These are phyloP conservation scores for Phytophthora boehmeriae DNA, from an alignment of 352 stramenopile genomes.

Conservation along the genomic window DNA sequence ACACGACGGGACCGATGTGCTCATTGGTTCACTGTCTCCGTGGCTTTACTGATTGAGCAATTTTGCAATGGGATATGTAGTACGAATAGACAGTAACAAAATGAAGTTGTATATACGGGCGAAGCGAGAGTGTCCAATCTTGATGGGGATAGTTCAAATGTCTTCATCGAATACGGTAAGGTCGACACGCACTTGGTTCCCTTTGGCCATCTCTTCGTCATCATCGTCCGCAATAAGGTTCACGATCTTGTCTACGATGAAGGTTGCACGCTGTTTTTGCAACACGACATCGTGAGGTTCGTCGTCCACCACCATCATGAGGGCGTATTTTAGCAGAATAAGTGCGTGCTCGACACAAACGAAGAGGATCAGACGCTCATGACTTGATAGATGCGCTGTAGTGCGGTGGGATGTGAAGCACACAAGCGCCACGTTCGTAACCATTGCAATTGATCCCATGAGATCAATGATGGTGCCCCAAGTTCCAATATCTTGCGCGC, in stretches of 20 bases:
- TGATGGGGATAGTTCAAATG: slow-evolving; percentile 25
- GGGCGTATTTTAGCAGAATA: slow-evolving; percentile 72
- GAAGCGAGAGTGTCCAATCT: not conserved
- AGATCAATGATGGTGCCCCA: slow-evolving; percentile 92
- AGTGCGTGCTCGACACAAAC: slow-evolving; percentile 68
- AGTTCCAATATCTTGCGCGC: slow-evolving; percentile 90
- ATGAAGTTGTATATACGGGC: slow-evolving; percentile 29
- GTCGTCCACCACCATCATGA: slow-evolving; percentile 73
- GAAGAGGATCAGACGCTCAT: slow-evolving; percentile 67
- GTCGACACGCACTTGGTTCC: slow-evolving; percentile 81
- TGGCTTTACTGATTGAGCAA: slow-evolving; percentile 55
- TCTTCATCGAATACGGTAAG: slow-evolving; percentile 84
- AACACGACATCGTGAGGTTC: slow-evolving; percentile 67
- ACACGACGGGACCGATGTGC: slow-evolving; percentile 11
- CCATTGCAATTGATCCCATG: slow-evolving; percentile 88
- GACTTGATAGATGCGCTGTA: slow-evolving; percentile 47
- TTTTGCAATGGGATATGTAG: not conserved
- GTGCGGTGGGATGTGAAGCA: slow-evolving; percentile 88
- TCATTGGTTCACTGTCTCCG: slow-evolving; percentile 59
- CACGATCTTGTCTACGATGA: slow-evolving; percentile 79
- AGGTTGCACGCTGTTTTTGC: slow-evolving; percentile 73
- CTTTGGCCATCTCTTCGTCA: slow-evolving; percentile 64
- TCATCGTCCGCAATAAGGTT: slow-evolving; percentile 78
- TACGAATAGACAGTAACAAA: slow-evolving; percentile 31
- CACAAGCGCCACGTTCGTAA: slow-evolving; percentile 94